Conservation (phyloP, 1,139 yeast genomes). For the Diutina siamensis region DNA sequence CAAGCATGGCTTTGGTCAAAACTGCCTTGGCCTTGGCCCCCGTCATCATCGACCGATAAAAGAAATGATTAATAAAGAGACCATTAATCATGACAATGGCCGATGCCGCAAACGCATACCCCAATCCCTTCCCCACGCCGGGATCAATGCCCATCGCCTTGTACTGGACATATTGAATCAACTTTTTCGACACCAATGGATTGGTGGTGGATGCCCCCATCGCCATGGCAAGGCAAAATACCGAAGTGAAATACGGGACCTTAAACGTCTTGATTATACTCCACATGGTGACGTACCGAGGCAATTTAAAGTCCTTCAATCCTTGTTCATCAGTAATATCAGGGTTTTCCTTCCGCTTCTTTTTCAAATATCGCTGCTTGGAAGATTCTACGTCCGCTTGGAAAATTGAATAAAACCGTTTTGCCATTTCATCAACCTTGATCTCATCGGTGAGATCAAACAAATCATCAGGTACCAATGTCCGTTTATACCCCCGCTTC, state of each 20-base stretch:
- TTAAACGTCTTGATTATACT: slow-evolving; percentile 49
- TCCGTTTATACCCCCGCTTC: slow-evolving; percentile 55
- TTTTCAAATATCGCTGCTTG: slow-evolving; percentile 12
- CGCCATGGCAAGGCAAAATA: slow-evolving; percentile 25
- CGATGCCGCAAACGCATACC: slow-evolving; percentile 24
- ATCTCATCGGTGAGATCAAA: slow-evolving; percentile 41
- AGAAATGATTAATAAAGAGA: slow-evolving; percentile 34
- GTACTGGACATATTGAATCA: slow-evolving; percentile 29
- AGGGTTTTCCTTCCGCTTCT: slow-evolving; percentile 16
- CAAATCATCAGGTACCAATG: slow-evolving; percentile 53
- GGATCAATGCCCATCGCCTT: slow-evolving; percentile 15
- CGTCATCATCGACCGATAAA: slow-evolving; percentile 45
- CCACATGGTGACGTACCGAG: slow-evolving; percentile 13
- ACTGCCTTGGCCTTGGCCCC: slow-evolving; percentile 65
- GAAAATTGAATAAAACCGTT: slow-evolving; percentile 20
- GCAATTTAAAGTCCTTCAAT: slow-evolving; percentile 16
- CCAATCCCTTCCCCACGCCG: slow-evolving; percentile 15
- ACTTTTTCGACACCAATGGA: slow-evolving; percentile 33
- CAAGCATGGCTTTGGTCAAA: slow-evolving; percentile 51
- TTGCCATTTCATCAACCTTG: slow-evolving; percentile 35
- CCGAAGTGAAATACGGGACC: slow-evolving; percentile 28
- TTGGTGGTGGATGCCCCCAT: slow-evolving; percentile 42
- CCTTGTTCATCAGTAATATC: slow-evolving; percentile 17
- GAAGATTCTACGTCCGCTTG: slow-evolving; percentile 9
- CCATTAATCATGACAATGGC: slow-evolving; percentile 8